Evolutionary conservation across 306 rosid genomes (phyloP).

Genomic region (Oxytropis ochrocephala): DNA sequence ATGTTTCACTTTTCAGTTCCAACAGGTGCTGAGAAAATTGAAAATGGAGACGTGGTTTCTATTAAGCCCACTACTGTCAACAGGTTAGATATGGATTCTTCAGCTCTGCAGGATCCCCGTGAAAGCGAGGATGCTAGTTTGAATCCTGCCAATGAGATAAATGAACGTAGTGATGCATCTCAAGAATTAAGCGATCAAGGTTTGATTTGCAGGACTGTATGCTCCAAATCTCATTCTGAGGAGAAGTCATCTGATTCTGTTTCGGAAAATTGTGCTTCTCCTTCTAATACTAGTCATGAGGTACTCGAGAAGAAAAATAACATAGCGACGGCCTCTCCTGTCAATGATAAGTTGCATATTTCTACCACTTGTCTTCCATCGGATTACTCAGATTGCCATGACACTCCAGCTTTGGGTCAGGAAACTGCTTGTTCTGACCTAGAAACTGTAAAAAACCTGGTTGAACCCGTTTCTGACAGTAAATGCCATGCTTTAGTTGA

Average conservation of each 20-base stretch:
- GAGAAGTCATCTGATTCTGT: constrained; percentile 25
- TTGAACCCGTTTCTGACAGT: constrained; percentile 26
- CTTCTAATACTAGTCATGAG: constrained; percentile 15
- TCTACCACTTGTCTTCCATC: constrained; percentile 18
- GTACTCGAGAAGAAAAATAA: constrained; percentile 12
- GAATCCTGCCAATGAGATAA: constrained; percentile 27
- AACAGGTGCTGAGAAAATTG: constrained; percentile 44
- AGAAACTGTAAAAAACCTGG: constrained; percentile 25
- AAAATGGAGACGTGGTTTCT: constrained; percentile 26
- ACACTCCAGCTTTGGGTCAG: constrained; percentile 19
- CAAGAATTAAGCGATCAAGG: constrained; percentile 27
- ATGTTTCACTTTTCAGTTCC: constrained; percentile 20
- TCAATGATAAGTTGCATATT: constrained; percentile 13
- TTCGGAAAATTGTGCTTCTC: constrained; percentile 33
- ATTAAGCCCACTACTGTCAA: constrained; percentile 20
- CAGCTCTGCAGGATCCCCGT: constrained; percentile 36
- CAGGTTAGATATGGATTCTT: constrained; percentile 35
- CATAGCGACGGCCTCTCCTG: neutral
- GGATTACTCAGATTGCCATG: constrained; percentile 26
- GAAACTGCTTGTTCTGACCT: constrained; percentile 21
- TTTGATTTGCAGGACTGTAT: constrained; percentile 9
- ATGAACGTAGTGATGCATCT: constrained; percentile 41
- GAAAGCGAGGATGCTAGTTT: constrained; percentile 39
- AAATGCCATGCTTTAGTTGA: constrained; percentile 7
- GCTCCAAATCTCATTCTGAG: constrained; percentile 33